Percentiles rank a stretch among this genome's conserved stretches.
Conservation (phyloP, 2,329 filamentous ascomycete genomes). For the Aspergillus thermomutatus region DNA sequence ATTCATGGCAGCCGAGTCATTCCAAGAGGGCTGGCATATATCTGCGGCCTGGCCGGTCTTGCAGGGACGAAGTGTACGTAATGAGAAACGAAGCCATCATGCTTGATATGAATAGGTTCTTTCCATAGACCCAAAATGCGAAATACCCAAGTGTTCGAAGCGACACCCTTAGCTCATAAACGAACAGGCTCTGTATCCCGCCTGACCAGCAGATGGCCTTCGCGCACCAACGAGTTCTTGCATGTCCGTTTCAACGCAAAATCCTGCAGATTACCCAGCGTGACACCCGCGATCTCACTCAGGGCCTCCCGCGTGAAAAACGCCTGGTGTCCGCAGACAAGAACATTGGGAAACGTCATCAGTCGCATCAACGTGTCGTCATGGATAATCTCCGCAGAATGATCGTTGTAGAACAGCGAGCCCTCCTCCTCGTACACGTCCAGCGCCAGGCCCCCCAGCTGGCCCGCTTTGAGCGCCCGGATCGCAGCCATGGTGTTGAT, state of each 20-base stretch:
- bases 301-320: conserved; percentile 68
- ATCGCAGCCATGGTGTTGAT: conserved; percentile 61
- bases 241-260: conserved; percentile 25
- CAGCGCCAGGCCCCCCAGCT: conserved; percentile 60
- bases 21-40: conserved; percentile 13
- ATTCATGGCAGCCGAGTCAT: conserved; percentile 32
- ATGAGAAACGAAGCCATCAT: neutral
- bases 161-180: conserved; percentile 9
- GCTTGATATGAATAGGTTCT: neutral
- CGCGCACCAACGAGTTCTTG: conserved; percentile 28
- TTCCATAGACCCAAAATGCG: neutral
- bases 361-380: conserved; percentile 65
- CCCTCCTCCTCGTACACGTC: conserved; percentile 67
- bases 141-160: neutral
- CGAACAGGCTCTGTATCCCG: conserved; percentile 27
- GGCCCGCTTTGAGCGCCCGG: conserved; percentile 57
- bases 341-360: conserved; percentile 65
- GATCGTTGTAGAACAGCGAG: conserved; percentile 62
- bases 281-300: conserved; percentile 60
- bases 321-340: conserved; percentile 66
- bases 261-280: conserved; percentile 53
- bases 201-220: conserved; percentile 25
- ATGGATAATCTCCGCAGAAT: conserved; percentile 62
- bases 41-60: neutral
- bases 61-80: neutral